Evolutionary conservation across 2,329 filamentous ascomycete genomes (phyloP), one percentile per base, ranked within the genome.

Genomic region (Hirsutella minnesotensis): DNA sequence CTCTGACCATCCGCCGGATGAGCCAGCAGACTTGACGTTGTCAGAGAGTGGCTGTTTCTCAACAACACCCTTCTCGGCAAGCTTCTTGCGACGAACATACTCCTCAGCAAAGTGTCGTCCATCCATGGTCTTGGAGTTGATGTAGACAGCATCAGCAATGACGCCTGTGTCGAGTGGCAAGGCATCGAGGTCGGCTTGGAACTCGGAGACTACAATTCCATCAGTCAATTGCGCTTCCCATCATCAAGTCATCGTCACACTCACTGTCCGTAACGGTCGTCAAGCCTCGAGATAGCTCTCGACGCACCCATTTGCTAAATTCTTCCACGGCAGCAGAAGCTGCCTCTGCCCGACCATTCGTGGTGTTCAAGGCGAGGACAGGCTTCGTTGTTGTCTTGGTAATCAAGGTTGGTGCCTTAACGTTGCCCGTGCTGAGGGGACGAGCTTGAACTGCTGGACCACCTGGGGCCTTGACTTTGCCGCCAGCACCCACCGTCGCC

Each of bases 401-500:
- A 3, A 66, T 59, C n/a, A 69, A 58, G 4, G 67, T 47, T 7
- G 56, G 45, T 33, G 52, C 55, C 59, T 77, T 73, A 49, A 65
- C 48, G 43, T 51, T 64, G 16, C 58, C 56, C 12, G 64, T 55
- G 49, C 71, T 75, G 5, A 58, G 55, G 13, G 71, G 58, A 19
- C 73, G 71, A 30, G 56, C 53, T 49, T 69, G 67, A 5, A 72
- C 68, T 2, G 72, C 65, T 13, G 79, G 72, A 0, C 70, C 75
- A 3, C 72, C 74, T 5, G 86, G 83, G 22, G 77, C 68, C 69
- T 95, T 96, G 40, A 85, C 77, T 68, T 95, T 98, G 13, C 92
- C 92, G 51, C 89, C 83, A 29, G 90, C 88, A 39, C 92, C 92
- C 34, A 98, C 90, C 1, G 89, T 96, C 10, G 89, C 90, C 92